Evolutionary conservation across 805 yeast species (phyloP), one percentile per base, ranked within the genome.

Genomic region (Starmerella tilneyi): DNA sequence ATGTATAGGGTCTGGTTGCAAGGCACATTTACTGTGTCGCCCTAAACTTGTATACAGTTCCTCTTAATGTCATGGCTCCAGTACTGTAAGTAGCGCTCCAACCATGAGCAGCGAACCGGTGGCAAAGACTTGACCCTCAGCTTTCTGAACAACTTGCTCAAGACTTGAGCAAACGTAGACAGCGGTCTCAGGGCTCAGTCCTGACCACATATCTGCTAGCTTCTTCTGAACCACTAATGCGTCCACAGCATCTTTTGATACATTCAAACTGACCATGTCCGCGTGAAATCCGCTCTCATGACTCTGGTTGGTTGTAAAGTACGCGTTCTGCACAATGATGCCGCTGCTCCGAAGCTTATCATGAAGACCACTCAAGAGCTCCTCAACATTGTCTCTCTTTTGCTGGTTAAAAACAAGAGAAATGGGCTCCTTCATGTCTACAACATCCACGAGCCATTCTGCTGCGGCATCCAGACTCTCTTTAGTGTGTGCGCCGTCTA

Each of bases 1-100:
- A 92, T 92, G 98, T 92, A 84, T 62, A 72, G 98, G 58, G 84
- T 86, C 48, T 92, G 98, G 98, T 66, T 92, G 46, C 98, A 92
- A 66, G 97, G 92, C 1, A 86, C 84, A 21, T 89, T 89, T 46
- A 34, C 43, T 1, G 48, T 33, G 9, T 55, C 52, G 8, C 9
- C 11, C 8, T 26, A 28, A 28, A 20, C 19, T n/a, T 12, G 27
- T 2, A 8, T 4, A n/a, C 20, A 26, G 6, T 2, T 8, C 4
- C 1, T 6, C 4, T 34, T 17, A 50, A n/a, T n/a, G n/a, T n/a
- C n/a, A n/a, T n/a, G n/a, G n/a, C 16, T 89, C 96, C 34, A 85
- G 65, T 5, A 88, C 96, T 3, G 85, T 86, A 30, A 92, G 64
- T 46, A 92, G 74, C 0, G 97, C 98, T 15, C 99, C 99, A 9